A percentile compares a stretch with the other conserved stretches of the same genome.
Conservation (phyloP, 257 asterid genomes). For the Nicotiana sylvestris region DNA sequence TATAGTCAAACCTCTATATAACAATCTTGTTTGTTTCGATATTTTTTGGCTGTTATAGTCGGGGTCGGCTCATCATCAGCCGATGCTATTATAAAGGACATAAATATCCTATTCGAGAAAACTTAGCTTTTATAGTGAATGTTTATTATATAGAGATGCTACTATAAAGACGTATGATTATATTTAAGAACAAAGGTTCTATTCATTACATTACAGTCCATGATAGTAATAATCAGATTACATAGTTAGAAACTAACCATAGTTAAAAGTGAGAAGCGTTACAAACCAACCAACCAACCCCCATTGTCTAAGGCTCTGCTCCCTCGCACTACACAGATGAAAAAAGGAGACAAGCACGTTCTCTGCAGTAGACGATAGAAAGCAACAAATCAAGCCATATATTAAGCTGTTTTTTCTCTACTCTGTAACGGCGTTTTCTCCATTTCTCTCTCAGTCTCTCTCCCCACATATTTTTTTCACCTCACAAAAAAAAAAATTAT, state of each 20-base stretch:
- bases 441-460: slow-evolving; percentile 2
- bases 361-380: slow-evolving; percentile 21
- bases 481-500: background rate
- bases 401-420: slow-evolving; percentile 45
- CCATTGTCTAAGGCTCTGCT: background rate
- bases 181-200: no score
- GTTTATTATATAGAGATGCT: no score
- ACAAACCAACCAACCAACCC: background rate
- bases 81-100: no score
- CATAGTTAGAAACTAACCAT: background rate
- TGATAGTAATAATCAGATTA: no score
- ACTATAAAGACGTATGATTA: no score
- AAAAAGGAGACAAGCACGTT: slow-evolving; percentile 52
- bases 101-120: no score
- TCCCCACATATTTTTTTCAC: background rate
- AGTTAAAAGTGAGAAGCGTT: background rate
- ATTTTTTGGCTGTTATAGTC: no score
- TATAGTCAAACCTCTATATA: no score
- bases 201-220: no score
- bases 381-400: slow-evolving; percentile 48
- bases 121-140: no score
- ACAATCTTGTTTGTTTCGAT: no score
- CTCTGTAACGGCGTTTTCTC: slow-evolving; percentile 30
- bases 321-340: slow-evolving; percentile 29
- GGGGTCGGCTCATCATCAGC: no score